Base-by-base conservation (phyloP, 2,329 filamentous ascomycete species). In the Aspergillus sp. region DNA sequence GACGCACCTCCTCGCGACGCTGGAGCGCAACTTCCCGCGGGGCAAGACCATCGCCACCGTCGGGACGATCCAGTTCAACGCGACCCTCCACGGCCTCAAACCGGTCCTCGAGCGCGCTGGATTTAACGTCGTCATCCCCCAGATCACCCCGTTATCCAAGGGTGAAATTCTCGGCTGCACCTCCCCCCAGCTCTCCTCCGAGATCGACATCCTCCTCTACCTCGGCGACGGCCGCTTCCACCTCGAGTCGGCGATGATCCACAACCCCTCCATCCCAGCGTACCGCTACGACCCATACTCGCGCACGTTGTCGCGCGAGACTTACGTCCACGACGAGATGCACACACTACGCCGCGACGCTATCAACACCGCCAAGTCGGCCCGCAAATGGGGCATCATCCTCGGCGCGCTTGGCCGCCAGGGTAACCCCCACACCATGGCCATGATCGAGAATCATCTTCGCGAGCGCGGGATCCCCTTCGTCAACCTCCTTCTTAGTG, bases 131-230 rank as follows among this genome's bases (percentile, higher is more conserved):
- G 69, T 96, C 20, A 87, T 97, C 30, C 94, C 94, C 0, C 94
- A 99, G 71, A 96, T 96, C 58, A 86, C 89, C 32, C 95, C 94
- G 0, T 74, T 99, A 4, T 95, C 89, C 55, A 95, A 94, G 67
- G 94, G 94, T 47, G 94, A 99, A 75, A 96, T 99, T 47, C 78
- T 99, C 1, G 94, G 94, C n/a, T 99, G 94, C 71, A 99, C 94
- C 7, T 95, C 92, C 0, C 94, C 94, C 0, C 81, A 82, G 19
- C 78, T 93, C n/a, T 64, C 77, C n/a, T 64, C 74, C 36, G 76
- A 78, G 35, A 83, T 92, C 19, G 89, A 95, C 66, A 73, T 90
- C 57, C 87, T 96, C 43, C 77, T 96, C 1, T 96, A 96, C 69
- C 83, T 96, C 13, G 92, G 92, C 44, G 92, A 96, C 66, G 92